These are phyloP conservation scores for Serpula lacrymans DNA, from an alignment of 768 basidiomycete genomes.

Conservation along the genomic window DNA sequence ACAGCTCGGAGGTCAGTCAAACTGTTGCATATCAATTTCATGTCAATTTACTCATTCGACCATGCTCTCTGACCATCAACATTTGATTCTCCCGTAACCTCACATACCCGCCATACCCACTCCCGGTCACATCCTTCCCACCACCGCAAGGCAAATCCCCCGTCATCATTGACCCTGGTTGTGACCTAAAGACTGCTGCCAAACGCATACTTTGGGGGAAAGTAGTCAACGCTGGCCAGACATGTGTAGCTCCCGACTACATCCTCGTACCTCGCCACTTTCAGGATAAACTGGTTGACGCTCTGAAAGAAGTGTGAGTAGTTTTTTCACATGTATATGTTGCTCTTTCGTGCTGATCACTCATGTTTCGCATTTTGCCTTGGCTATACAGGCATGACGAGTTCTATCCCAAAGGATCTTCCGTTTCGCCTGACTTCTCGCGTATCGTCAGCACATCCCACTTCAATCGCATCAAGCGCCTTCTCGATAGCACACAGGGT, in stretches of 20 bases:
- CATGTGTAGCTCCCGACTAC: constrained; percentile 65
- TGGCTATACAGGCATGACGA: constrained; percentile 16
- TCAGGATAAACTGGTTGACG: constrained; percentile 38
- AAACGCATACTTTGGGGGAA: constrained; percentile 85
- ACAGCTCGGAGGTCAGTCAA: constrained; percentile 64
- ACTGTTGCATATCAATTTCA: background rate
- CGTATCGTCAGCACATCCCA: constrained; percentile 55
- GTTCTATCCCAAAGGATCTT: constrained; percentile 42
- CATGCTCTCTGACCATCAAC: background rate
- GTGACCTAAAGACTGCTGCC: constrained; percentile 63
- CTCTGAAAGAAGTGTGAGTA: constrained; percentile 41
- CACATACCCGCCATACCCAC: too few species aligned
- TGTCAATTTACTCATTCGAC: background rate
- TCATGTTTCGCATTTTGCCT: constrained; percentile 8
- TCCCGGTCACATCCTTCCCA: too few species aligned
- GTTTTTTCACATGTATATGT: background rate
- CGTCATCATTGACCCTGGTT: constrained; percentile 66
- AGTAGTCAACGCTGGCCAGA: constrained; percentile 70
- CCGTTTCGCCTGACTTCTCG: constrained; percentile 39
- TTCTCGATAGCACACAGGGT: constrained; percentile 68
- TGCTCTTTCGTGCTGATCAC: background rate
- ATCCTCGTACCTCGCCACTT: constrained; percentile 40
- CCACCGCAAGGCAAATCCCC: constrained; percentile 72
- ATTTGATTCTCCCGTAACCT: too few species aligned
- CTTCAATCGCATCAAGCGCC: constrained; percentile 53